phyloP scores from a whole-genome alignment of 1,284 basidiomycete genomes.

The Ganoderma lingzhi region DNA sequence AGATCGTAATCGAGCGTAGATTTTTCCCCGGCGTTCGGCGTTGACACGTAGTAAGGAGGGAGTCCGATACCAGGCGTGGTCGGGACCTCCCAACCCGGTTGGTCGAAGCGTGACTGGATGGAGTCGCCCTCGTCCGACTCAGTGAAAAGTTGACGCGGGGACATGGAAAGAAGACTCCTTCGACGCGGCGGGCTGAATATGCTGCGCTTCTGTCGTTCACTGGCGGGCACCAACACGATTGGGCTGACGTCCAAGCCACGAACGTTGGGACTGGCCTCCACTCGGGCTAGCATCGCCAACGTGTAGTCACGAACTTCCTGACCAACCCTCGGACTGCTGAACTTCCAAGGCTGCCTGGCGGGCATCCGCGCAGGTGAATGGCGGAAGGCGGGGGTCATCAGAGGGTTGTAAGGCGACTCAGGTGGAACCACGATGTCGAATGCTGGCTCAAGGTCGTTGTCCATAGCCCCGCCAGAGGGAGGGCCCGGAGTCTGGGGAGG shows the following conservation, averaged over 20 bases:
- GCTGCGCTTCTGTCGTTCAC: slow-evolving; percentile 40
- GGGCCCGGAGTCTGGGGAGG: slow-evolving; percentile 41
- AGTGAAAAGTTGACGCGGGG: slow-evolving; percentile 40
- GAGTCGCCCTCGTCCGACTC: slow-evolving; percentile 22
- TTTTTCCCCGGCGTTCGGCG: not conserved
- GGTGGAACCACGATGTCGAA: slow-evolving; percentile 48
- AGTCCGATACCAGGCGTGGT: slow-evolving; percentile 29
- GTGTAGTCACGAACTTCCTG: slow-evolving; percentile 74
- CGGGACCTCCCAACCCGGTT: slow-evolving; percentile 17
- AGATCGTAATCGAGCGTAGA: slow-evolving; percentile 33
- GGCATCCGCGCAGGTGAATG: slow-evolving; percentile 76
- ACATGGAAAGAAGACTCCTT: slow-evolving; percentile 33
- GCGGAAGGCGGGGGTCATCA: slow-evolving; percentile 74
- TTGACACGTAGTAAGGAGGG: slow-evolving; percentile 24
- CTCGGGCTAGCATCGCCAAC: slow-evolving; percentile 62
- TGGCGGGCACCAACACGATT: slow-evolving; percentile 41
- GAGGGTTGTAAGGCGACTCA: slow-evolving; percentile 76
- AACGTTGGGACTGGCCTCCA: slow-evolving; percentile 51
- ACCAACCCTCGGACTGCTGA: slow-evolving; percentile 63
- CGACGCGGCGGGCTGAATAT: slow-evolving; percentile 41
- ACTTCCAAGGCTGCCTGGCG: slow-evolving; percentile 80
- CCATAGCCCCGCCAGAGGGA: slow-evolving; percentile 21
- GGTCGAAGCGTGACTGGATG: slow-evolving; percentile 18
- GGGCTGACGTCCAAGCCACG: slow-evolving; percentile 45
- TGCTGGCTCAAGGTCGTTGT: slow-evolving; percentile 24